Base-by-base conservation (phyloP, 139 green algal species). In the Pleodorina starrii region DNA sequence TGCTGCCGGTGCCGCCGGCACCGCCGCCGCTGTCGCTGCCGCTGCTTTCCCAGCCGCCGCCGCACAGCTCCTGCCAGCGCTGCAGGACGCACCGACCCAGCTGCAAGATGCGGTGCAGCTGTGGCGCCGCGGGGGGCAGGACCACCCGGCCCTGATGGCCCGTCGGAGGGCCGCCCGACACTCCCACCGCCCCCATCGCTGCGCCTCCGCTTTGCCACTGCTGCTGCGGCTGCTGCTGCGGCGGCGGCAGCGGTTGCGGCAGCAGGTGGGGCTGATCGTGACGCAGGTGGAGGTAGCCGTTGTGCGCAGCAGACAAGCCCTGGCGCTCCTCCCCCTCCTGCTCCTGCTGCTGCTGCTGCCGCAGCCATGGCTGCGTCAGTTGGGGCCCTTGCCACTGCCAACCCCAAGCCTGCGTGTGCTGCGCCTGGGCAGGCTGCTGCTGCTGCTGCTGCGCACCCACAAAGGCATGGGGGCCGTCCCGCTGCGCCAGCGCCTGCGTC, bases 11-110 rank as follows among this genome's bases (percentile, higher is more conserved):
- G 57, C 57, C 23, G 36, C 36, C 36, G 42, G n/a, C 76, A 11
- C n/a, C 46, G 76, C 46, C 38, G 6, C 48, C 57, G 42, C 42
- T 36, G 42, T 21, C 2, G n/a, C 42, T 36, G 6, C 19, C 16
- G 48, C 3, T n/a, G 46, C n/a, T 40, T 44, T 38, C 48, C 23
- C 46, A 4, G 46, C 75, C 1, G 48, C 32, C 38, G 36, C 23
- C 42, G 42, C 40, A 75, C 60, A 87, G 63, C 59, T 87, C n/a
- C 81, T 78, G 40, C 81, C 81, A 87, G 23, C 81, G 81, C 81
- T 68, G 60, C 63, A 87, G 12, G 29, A 87, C 63, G 5, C 16
- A 36, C 16, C n/a, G 17, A 16, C 63, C 81, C 81, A 87, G 43
- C 60, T 36, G 14, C 40, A 29, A 40, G 4, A 87, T 17, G 2